Conservation (phyloP, 352 stramenopile species). For the Elongisporangium prolatum region DNA sequence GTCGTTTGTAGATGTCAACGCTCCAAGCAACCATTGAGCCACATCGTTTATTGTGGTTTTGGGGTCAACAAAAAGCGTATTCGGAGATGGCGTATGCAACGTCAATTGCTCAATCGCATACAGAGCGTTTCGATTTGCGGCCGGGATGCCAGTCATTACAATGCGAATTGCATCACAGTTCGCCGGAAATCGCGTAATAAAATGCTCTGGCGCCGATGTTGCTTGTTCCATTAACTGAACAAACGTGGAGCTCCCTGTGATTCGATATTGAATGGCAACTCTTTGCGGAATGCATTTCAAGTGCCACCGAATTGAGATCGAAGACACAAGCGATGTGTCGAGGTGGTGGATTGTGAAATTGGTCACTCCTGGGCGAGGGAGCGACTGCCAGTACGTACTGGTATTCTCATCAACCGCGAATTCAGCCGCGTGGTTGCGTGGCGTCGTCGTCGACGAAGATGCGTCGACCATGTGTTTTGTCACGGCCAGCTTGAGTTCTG, state of each 20-base stretch:
- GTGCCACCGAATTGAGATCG: constrained; percentile 68
- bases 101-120: constrained; percentile 69
- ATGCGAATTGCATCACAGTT: constrained; percentile 49
- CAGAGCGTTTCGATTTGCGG: constrained; percentile 54
- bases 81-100: constrained; percentile 48
- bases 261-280: constrained; percentile 53
- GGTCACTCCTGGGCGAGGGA: constrained; percentile 45
- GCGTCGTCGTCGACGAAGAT: constrained; percentile 47
- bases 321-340: constrained; percentile 43
- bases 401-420: constrained; percentile 53
- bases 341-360: constrained; percentile 39
- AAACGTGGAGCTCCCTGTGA: constrained; percentile 29
- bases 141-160: constrained; percentile 56
- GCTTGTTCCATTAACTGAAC: constrained; percentile 30
- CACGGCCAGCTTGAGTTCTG: constrained; percentile 49
- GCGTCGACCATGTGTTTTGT: constrained; percentile 39
- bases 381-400: constrained; percentile 74
- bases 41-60: constrained; percentile 52
- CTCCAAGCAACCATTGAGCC: constrained; percentile 55
- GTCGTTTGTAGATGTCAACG: constrained; percentile 39
- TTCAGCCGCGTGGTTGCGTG: constrained; percentile 34
- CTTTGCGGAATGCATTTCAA: constrained; percentile 53
- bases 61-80: constrained; percentile 60
- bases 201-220: constrained; percentile 16
- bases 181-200: constrained; percentile 37